A percentile compares a stretch with the other conserved stretches of the same genome.
Conservation (phyloP, 768 basidiomycete genomes). For the Amanita fuliginea region DNA sequence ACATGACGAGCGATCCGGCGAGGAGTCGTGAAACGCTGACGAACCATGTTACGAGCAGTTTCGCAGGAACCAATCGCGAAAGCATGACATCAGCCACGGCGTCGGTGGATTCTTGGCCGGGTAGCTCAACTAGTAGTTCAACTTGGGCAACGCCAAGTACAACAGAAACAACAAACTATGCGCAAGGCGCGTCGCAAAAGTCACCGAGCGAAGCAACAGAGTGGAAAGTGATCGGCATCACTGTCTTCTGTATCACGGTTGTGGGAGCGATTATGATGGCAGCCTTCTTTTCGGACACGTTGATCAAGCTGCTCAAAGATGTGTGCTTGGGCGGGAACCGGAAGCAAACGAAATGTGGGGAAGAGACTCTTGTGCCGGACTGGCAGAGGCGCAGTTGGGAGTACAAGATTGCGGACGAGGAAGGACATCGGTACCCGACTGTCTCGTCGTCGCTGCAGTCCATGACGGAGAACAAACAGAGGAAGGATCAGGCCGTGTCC, state of each 20-base stretch:
- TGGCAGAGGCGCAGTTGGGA: constrained; percentile 55
- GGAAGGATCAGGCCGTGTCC: too few species aligned
- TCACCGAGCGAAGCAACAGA: constrained; percentile 34
- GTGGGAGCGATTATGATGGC: constrained; percentile 44
- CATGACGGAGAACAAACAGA: constrained; percentile 19
- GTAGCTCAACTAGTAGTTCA: not conserved
- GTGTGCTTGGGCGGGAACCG: constrained; percentile 25
- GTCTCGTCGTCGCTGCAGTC: constrained; percentile 25
- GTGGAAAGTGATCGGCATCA: constrained; percentile 66
- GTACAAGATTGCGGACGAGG: constrained; percentile 33
- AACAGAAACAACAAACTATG: not conserved
- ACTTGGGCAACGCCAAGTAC: not conserved
- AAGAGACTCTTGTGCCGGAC: constrained; percentile 54
- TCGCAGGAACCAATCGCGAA: not conserved
- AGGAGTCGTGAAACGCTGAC: not conserved
- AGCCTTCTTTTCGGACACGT: constrained; percentile 61
- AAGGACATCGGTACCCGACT: constrained; percentile 37
- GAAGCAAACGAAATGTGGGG: constrained; percentile 20
- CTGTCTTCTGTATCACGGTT: constrained; percentile 49
- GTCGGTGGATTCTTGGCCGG: not conserved
- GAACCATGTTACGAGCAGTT: not conserved
- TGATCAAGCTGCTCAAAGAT: constrained; percentile 51
- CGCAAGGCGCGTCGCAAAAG: constrained; percentile 15
- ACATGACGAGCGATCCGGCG: not conserved
- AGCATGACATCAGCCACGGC: not conserved